Evolutionary conservation across 2,329 filamentous ascomycete species (phyloP), one percentile per base, ranked within the genome.

Genomic region (Mollisia scopiformis): DNA sequence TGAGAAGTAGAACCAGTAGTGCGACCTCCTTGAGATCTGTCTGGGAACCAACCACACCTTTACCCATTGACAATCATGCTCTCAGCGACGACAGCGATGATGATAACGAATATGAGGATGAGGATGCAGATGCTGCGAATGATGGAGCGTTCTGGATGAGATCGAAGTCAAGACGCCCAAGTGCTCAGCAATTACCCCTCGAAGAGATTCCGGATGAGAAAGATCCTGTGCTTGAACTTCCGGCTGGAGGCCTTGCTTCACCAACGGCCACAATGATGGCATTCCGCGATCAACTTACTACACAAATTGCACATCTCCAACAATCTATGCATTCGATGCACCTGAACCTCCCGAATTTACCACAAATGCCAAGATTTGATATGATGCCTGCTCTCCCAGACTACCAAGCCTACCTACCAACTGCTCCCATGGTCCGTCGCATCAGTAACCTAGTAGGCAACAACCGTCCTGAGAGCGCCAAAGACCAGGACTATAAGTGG

Each of bases 221-320:
- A 39, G 63, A 66, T 63, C 62, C 69, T 21, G 58, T 65, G 47
- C 33, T 72, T n/a, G 69, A 71, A 10, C 54, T 73, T 14, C 49
- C 59, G 33, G 54, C 62, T 2, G 65, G 50, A 53, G 70, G 68
- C 10, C 62, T 67, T 39, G 80, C 81, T 19, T 84, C 86, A 1
- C 85, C 87, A 2, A 80, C 83, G 3, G 84, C 86, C 4, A 84
- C 89, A 50, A 84, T 92, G 70, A 81, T 86, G 52, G 89, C 88
- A 14, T 84, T 92, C 76, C 87, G 88, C 69, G 89, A 93, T 57
- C 89, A 93, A 60, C 76, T 94, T 21, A 82, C 88, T 27, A 83
- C 88, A 19, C 90, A 93, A 70, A 82, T 93, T 51, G 88, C 93
- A 59, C 88, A 93, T 61, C 82, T 93, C 69, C 91, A 93, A 71